Conservation (phyloP, 2,329 filamentous ascomycete species). For the Cordyceps fumosorosea region DNA sequence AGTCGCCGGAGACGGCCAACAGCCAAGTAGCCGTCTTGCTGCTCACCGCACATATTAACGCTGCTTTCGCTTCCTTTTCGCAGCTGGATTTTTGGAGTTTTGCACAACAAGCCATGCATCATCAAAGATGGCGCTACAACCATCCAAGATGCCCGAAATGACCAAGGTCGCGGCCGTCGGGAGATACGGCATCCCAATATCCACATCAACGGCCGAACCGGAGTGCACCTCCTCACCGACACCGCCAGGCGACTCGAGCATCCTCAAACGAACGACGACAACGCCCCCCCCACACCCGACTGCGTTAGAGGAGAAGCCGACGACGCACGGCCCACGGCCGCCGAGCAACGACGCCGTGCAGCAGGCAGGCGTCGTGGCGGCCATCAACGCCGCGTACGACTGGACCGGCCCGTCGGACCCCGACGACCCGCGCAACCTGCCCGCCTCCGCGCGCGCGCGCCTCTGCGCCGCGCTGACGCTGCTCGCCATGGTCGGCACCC, state of each 20-base stretch:
- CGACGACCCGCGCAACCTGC: conserved; percentile 79
- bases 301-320: not conserved
- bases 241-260: not conserved
- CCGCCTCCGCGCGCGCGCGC: conserved; percentile 65
- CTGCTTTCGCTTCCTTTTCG: not conserved
- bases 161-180: not conserved
- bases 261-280: not conserved
- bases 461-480: conserved; percentile 68
- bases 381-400: conserved; percentile 15
- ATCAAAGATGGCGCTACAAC: not conserved
- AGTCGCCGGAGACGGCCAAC: not conserved
- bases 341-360: not conserved
- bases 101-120: no score
- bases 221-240: not conserved
- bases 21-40: not conserved
- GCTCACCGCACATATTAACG: not conserved
- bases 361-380: not conserved
- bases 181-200: no score
- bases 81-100: no score
- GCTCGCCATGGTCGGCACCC: conserved; percentile 52
- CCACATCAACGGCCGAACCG: not conserved
- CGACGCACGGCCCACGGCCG: not conserved
- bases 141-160: not conserved
- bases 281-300: no score
- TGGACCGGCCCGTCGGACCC: conserved; percentile 51